These are phyloP conservation scores for Sedum album DNA, from an alignment of 164 flowering plant species.

Conservation along the genomic window DNA sequence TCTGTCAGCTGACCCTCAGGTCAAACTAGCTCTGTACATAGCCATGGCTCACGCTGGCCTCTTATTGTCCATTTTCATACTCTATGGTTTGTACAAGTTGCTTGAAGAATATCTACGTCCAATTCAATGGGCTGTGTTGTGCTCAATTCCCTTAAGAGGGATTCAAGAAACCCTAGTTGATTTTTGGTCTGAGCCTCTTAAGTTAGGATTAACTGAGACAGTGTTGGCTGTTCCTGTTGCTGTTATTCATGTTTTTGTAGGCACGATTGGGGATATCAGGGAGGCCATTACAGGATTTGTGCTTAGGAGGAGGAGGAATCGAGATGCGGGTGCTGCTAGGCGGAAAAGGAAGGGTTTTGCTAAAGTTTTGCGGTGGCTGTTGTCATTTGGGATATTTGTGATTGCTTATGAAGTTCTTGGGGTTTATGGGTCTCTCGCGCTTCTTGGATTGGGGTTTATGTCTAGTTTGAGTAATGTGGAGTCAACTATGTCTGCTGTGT, in stretches of 20 bases:
- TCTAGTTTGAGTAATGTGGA: slow-evolving; percentile 39
- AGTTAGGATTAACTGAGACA: slow-evolving; percentile 76
- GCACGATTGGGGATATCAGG: slow-evolving; percentile 57
- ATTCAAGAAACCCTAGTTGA: slow-evolving; percentile 67
- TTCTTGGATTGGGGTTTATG: slow-evolving; percentile 51
- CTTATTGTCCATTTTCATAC: slow-evolving; percentile 43
- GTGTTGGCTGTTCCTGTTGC: slow-evolving; percentile 73
- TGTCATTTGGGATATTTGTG: slow-evolving; percentile 69
- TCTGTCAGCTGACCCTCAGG: slow-evolving; percentile 52
- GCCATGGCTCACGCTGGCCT: slow-evolving; percentile 97
- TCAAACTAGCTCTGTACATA: slow-evolving; percentile 77
- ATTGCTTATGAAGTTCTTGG: slow-evolving; percentile 64
- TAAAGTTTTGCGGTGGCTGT: slow-evolving; percentile 57
- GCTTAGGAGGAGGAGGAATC: slow-evolving; percentile 26
- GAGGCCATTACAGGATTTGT: slow-evolving; percentile 26
- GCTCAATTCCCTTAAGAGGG: slow-evolving; percentile 83
- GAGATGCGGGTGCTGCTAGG: slow-evolving; percentile 11
- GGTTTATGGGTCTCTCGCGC: slow-evolving; percentile 33
- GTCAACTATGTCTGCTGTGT: slow-evolving; percentile 54
- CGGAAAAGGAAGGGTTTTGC: slow-evolving; percentile 47
- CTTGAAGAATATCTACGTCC: slow-evolving; percentile 74
- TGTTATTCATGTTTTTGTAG: slow-evolving; percentile 44
- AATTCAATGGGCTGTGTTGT: slow-evolving; percentile 82
- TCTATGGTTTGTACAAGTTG: slow-evolving; percentile 53
- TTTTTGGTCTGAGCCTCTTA: slow-evolving; percentile 81